Evolutionary conservation across 1,284 basidiomycete genomes (phyloP).

Genomic region (Boletus nobilissimus): DNA sequence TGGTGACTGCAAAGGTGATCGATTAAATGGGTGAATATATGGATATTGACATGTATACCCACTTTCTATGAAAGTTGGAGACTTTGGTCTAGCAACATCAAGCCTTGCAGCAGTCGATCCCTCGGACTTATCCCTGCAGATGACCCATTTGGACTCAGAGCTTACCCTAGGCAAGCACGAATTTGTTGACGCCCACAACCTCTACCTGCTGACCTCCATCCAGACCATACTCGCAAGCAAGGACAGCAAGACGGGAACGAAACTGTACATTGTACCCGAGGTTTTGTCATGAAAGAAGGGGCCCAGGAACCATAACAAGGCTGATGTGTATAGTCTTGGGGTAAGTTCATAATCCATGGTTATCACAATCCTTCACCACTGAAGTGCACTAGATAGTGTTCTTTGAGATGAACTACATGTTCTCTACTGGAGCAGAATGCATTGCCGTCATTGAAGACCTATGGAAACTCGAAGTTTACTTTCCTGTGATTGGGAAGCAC

Average conservation of each 20-base stretch:
- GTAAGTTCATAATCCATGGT: conserved; percentile 54
- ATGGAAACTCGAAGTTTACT: conserved; percentile 75
- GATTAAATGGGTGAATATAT: neutral
- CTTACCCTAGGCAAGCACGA: conserved; percentile 73
- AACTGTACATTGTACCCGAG: conserved; percentile 93
- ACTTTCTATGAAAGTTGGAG: conserved; percentile 68
- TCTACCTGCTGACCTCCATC: conserved; percentile 11
- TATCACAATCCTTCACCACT: neutral
- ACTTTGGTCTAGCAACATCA: conserved; percentile 92
- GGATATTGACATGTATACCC: neutral
- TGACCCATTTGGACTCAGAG: conserved; percentile 62
- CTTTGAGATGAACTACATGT: conserved; percentile 95
- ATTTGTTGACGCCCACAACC: neutral
- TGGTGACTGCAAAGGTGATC: conserved; percentile 86
- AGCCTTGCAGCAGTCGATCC: conserved; percentile 81
- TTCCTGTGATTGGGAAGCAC: conserved; percentile 82
- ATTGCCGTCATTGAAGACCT: conserved; percentile 85
- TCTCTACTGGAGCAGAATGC: conserved; percentile 89
- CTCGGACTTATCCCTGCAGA: conserved; percentile 64
- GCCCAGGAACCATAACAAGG: conserved; percentile 81
- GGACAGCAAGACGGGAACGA: too few relatives aligned
- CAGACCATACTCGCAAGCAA: too few relatives aligned
- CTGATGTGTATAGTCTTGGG: conserved; percentile 95
- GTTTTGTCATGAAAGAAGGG: conserved; percentile 72
- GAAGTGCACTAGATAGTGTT: conserved; percentile 79